A percentile compares a stretch with the other conserved stretches of the same genome.
phyloP scores from a whole-genome alignment of 2,329 filamentous ascomycete genomes.

The Thielaviopsis euricoi region DNA sequence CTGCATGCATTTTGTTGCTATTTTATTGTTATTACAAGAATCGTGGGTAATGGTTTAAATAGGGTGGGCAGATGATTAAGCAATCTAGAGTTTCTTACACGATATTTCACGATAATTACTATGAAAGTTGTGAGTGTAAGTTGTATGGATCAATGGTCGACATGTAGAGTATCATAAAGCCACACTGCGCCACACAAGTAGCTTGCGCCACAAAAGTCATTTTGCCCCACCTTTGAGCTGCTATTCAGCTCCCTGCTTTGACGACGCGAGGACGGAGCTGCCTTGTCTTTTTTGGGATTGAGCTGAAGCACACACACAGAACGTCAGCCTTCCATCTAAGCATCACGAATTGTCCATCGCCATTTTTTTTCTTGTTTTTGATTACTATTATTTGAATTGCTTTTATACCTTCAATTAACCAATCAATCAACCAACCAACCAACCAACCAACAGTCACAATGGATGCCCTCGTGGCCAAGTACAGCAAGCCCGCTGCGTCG shows the following conservation, averaged over 20 bases:
- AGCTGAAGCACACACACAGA: background rate
- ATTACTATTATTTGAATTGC: background rate
- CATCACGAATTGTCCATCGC: background rate
- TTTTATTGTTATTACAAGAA: background rate
- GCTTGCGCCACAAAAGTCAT: background rate
- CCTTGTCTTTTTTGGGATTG: background rate
- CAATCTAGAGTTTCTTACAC: too few species aligned
- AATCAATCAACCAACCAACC: background rate
- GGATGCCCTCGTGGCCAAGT: conserved; percentile 86
- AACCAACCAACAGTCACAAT: conserved; percentile 31
- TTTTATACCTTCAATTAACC: background rate
- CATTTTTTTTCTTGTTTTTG: background rate
- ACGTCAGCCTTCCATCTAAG: conserved; percentile 3
- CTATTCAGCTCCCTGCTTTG: background rate
- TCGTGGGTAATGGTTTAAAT: background rate
- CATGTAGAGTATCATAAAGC: too few species aligned
- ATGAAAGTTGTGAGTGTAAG: background rate
- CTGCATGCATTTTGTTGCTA: background rate
- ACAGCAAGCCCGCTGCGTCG: conserved; percentile 63
- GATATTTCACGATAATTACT: too few species aligned
- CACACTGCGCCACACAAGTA: background rate
- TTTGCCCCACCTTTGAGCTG: background rate
- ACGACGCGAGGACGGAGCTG: conserved; percentile 4
- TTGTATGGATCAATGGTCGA: too few species aligned
- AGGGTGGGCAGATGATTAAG: too few species aligned